Evolutionary conservation across 164 flowering plant genomes (phyloP), one percentile per base, ranked within the genome.

Genomic region (Stephania yunnanensis): DNA sequence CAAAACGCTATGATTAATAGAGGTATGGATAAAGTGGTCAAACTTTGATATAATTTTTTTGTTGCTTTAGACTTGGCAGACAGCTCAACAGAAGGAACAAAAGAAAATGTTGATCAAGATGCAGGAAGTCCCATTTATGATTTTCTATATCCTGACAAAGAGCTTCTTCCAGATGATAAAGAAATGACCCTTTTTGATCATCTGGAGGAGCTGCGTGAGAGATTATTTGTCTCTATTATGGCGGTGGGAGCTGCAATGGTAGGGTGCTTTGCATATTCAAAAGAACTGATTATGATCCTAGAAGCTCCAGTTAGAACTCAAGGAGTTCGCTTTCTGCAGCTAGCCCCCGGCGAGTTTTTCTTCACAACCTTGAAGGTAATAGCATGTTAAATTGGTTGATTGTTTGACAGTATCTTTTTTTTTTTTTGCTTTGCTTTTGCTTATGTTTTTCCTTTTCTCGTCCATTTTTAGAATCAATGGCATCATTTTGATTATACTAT

Each of bases 341-440:
- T 93, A 68, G 97, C 90, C 76, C 99, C 99, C 36, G 99, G 99
- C 68, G 99, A 95, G 79, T 95, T 95, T 78, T 95, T 95, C 90
- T 95, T 95, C 79, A 95, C 99, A 29, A 90, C 98, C 73, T 80
- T 95, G 74, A 95, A 95, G 98, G 99, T 93, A 72, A 75, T 75
- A 36, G 17, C 64, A 31, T 72, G 55, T 63, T 31, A 63, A 36
- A 46, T 58, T 10, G n/a, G 15, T 55, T 55, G 17, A 6, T 58
- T 42, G 19, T 44, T 15, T 36, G 70, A 50, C 53, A 2, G 25
- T 0, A 25, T 25, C 25, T 25, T 25, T 25, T 48, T 8, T 6
- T 13, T 42, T 48, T 31, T 46, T 69, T 42, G 22, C 25, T 15
- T 52, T 15, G 11, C 58, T 52, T 15, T 52, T 13, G 13, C 61